Evolutionary conservation across 495 filamentous ascomycete species (phyloP).

Genomic region (Penicillium malachiteum): DNA sequence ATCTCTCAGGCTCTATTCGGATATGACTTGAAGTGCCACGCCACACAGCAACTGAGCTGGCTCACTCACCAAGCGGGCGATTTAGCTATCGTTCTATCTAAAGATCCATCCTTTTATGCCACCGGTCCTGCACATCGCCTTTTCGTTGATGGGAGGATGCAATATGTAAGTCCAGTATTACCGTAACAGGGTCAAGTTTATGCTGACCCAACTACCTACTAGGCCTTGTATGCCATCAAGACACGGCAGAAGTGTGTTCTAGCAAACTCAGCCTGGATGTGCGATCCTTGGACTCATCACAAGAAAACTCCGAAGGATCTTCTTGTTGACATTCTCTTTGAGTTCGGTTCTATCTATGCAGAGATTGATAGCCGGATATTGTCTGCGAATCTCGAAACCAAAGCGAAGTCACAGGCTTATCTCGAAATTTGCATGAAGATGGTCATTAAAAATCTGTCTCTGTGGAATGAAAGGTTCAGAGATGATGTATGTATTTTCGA

Average conservation of each 20-base stretch:
- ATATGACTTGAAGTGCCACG: neutral
- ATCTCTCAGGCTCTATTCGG: conserved; percentile 6
- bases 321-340: conserved; percentile 9
- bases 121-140: conserved; percentile 9
- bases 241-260: neutral
- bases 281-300: conserved; percentile 3
- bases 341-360: conserved; percentile 4
- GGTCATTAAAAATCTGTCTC: neutral
- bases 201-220: neutral
- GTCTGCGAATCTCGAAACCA: neutral
- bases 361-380: neutral
- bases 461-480: conserved; percentile 2
- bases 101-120: conserved; percentile 1
- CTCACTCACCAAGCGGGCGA: conserved; percentile 7
- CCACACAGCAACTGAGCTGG: conserved; percentile 2
- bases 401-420: neutral
- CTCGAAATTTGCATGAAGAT: neutral
- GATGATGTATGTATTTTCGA: neutral
- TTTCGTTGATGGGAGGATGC: conserved; percentile 8
- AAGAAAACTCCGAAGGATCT: conserved; percentile 8
- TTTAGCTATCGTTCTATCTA: conserved; percentile 8
- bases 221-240: conserved; percentile 1
- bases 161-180: neutral
- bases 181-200: neutral
- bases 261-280: neutral